phyloP scores from a whole-genome alignment of 345 rosid genomes.

The Physaria fendleri region DNA sequence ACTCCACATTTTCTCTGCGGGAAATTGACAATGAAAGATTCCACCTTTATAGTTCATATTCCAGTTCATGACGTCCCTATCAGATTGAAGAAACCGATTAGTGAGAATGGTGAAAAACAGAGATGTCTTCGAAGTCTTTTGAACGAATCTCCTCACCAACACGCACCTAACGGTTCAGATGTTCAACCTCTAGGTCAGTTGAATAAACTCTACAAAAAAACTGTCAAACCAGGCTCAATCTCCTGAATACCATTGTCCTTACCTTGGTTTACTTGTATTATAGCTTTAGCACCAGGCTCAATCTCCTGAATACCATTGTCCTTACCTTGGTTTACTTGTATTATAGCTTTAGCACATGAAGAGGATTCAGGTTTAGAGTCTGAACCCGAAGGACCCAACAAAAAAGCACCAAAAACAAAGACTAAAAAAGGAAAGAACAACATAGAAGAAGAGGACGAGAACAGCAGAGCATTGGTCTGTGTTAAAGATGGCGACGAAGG shows the following conservation, averaged over 20 bases:
- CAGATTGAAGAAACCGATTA: slow-evolving; percentile 40
- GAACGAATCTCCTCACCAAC: slow-evolving; percentile 30
- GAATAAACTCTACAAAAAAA: neutral
- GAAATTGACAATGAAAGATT: slow-evolving; percentile 44
- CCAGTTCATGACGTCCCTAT: slow-evolving; percentile 41
- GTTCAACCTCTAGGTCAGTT: slow-evolving; percentile 15
- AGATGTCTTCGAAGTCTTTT: slow-evolving; percentile 36
- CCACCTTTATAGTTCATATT: slow-evolving; percentile 41
- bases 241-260: too few relatives aligned
- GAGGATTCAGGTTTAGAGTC: slow-evolving; percentile 39
- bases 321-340: neutral
- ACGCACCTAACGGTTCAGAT: slow-evolving; percentile 3
- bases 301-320: neutral
- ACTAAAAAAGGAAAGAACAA: slow-evolving; percentile 14
- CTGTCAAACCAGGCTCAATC: neutral
- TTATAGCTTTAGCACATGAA: slow-evolving; percentile 46
- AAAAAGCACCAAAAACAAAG: slow-evolving; percentile 28
- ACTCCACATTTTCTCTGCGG: slow-evolving; percentile 66
- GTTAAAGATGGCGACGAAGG: slow-evolving; percentile 17
- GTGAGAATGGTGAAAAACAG: slow-evolving; percentile 31
- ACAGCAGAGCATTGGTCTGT: slow-evolving; percentile 22
- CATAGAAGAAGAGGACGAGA: slow-evolving; percentile 4
- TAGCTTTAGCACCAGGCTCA: slow-evolving; percentile 27
- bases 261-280: too few relatives aligned
- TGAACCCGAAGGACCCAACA: slow-evolving; percentile 36